These are phyloP conservation scores for Exophiala lecanii-corni DNA, from an alignment of 2,329 filamentous ascomycete genomes.

Conservation along the genomic window DNA sequence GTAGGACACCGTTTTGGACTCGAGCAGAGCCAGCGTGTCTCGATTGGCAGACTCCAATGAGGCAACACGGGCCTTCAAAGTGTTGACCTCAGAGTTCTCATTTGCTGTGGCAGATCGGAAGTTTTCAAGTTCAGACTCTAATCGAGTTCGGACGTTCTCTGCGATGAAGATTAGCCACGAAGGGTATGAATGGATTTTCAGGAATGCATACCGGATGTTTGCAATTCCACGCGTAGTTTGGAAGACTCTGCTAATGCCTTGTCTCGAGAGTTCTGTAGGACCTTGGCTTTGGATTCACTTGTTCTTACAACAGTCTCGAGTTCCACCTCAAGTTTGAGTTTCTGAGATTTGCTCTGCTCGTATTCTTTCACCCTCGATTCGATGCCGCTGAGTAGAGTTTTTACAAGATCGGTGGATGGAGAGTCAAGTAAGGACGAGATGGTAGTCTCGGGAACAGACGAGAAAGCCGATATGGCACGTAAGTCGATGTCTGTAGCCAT, in stretches of 20 bases:
- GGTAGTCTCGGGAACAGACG: constrained; percentile 52
- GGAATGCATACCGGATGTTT: constrained; percentile 65
- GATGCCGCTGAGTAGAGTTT: constrained; percentile 68
- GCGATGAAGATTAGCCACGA: constrained; percentile 21
- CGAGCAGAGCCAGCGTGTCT: constrained; percentile 81
- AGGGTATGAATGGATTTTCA: not conserved
- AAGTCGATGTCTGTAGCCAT: constrained; percentile 58
- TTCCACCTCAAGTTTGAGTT: constrained; percentile 85
- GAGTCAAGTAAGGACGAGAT: constrained; percentile 52
- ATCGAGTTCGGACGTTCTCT: constrained; percentile 71
- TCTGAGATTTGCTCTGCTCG: constrained; percentile 78
- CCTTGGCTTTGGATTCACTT: constrained; percentile 75
- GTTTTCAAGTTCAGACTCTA: constrained; percentile 77
- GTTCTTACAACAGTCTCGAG: constrained; percentile 83
- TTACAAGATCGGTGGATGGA: constrained; percentile 72
- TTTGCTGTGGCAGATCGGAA: constrained; percentile 69
- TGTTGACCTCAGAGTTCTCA: constrained; percentile 63
- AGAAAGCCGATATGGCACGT: constrained; percentile 56
- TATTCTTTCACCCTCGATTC: constrained; percentile 74
- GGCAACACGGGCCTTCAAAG: constrained; percentile 74
- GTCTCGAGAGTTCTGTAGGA: constrained; percentile 74
- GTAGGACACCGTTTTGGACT: constrained; percentile 82
- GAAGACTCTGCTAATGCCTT: constrained; percentile 80
- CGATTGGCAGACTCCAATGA: constrained; percentile 89
- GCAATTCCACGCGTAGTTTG: constrained; percentile 73